Evolutionary conservation across 2,329 filamentous ascomycete genomes (phyloP), one percentile per base, ranked within the genome.

Genomic region (Laburnicola sp.): DNA sequence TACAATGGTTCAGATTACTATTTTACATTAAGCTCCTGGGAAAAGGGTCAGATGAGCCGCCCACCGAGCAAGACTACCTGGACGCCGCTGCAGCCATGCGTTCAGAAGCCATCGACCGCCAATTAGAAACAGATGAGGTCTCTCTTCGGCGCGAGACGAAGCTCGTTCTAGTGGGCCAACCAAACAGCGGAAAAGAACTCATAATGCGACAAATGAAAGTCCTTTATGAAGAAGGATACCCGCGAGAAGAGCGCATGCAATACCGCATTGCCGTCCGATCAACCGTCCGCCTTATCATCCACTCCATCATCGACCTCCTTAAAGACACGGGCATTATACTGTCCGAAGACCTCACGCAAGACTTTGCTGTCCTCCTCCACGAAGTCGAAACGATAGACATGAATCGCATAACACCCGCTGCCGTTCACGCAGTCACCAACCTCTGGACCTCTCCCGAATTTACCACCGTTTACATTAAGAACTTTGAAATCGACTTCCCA

Each of bases 171-270:
- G 59, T 68, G 43, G 69, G 69, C 34, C 51, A 58, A 21, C 26
- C 42, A 16, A 63, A 64, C 45, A 68, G 66, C 42, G 68, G 68
- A 11, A 71, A 71, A 38, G 67, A 72, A 11, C 58, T 72, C 16
- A 64, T 72, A 36, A 70, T 71, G 66, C 62, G 68, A 30, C 69
- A 72, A 47, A 67, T 72, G 56, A 70, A 70, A 32, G 64, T 66
- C 22, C 51, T 71, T 6, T 71, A 70, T 30, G 65, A 65, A n/a
- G 64, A 68, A 31, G 67, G 67, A 8, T 66, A 70, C 32, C 58
- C 67, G 1, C 50, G 50, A 25, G 60, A 67, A 41, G 66, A 70
- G 31, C 67, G 68, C n/a, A 56, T 62, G 38, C 57, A 53, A 6
- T 68, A 66, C 42, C 58, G 58, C 28, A 51, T 57, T 38, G 62